Conservation (phyloP, 202 grass and related monocot genomes). For the Eragrostis tef region DNA sequence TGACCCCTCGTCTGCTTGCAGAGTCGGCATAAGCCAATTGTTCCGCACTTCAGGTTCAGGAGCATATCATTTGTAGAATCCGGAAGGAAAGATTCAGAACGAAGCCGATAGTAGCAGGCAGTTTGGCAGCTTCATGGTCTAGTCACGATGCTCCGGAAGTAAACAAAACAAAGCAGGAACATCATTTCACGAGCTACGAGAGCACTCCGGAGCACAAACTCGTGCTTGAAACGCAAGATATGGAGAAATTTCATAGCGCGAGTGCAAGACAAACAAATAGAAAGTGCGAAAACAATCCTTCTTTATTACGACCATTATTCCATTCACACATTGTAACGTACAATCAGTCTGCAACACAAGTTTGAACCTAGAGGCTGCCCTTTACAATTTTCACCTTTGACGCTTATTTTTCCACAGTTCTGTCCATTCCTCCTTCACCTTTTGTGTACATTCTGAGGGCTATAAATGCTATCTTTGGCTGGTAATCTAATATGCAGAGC, state of each 20-base stretch:
- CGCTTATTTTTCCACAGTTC: not conserved
- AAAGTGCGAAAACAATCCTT: not conserved
- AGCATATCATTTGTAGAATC: not conserved
- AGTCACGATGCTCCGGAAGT: not conserved
- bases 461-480: conserved; percentile 39
- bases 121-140: not conserved
- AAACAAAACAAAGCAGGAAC: not conserved
- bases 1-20: too few relatives aligned
- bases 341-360: not conserved
- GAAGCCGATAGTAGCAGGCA: not conserved
- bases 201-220: not conserved
- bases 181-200: not conserved
- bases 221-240: not conserved
- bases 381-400: not conserved
- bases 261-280: not conserved
- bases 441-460: conserved; percentile 21
- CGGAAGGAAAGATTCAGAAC: not conserved
- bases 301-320: conserved; percentile 16
- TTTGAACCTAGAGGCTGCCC: not conserved
- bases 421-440: not conserved
- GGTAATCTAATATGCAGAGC: conserved; percentile 28
- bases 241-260: not conserved
- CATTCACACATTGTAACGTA: not conserved
- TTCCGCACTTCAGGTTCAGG: not conserved
- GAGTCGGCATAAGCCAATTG: too few relatives aligned